Evolutionary conservation across 257 asterid species (phyloP).

Genomic region (Primulina eburnea): DNA sequence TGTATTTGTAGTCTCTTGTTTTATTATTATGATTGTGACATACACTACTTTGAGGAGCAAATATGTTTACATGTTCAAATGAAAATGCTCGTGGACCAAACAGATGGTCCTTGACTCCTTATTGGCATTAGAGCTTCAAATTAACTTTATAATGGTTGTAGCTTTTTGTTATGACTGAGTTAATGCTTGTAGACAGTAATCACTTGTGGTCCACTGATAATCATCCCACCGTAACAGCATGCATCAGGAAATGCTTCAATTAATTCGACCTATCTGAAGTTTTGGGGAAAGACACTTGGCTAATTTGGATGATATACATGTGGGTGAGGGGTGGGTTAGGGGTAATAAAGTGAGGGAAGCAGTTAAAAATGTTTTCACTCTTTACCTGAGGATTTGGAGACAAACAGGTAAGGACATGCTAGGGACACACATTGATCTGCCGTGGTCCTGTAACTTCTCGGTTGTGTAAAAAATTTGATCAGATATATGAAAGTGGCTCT

Average conservation of each 20-base stretch:
- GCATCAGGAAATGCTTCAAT: neutral
- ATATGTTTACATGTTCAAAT: neutral
- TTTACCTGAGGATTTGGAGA: too few species aligned
- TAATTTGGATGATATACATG: neutral
- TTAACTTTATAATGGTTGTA: neutral
- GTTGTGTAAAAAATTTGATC: neutral
- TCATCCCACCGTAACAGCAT: neutral
- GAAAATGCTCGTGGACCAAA: neutral
- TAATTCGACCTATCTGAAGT: neutral
- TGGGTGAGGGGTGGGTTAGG: too few species aligned
- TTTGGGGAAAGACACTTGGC: neutral
- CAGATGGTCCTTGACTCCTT: neutral
- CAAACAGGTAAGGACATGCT: neutral
- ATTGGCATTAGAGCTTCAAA: neutral
- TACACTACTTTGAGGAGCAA: neutral
- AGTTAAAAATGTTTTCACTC: too few species aligned
- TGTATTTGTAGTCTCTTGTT: neutral
- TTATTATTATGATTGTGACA: neutral
- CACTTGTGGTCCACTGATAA: too few species aligned
- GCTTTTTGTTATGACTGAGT: neutral
- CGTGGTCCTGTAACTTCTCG: neutral
- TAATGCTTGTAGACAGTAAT: constrained; percentile 1
- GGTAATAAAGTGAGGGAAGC: too few species aligned
- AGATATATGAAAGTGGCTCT: neutral
- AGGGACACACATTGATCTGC: neutral